Percentiles rank a stretch among this genome's conserved stretches.
phyloP scores from a whole-genome alignment of 1,284 basidiomycete species.

The Melampsora medusae region DNA sequence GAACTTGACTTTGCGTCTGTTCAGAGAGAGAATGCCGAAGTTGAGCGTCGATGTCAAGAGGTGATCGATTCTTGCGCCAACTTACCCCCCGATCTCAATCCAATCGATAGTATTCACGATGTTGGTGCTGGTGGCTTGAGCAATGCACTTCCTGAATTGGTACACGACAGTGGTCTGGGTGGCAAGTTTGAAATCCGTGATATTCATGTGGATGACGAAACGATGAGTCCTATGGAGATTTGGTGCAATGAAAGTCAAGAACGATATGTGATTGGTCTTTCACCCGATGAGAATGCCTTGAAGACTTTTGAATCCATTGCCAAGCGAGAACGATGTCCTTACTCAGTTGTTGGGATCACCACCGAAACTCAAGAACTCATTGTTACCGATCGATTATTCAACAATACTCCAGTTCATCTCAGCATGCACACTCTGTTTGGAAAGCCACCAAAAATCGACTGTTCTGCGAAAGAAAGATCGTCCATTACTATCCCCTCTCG shows the following conservation, averaged over 20 bases:
- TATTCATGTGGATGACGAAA: constrained; percentile 82
- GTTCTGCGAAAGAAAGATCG: constrained; percentile 64
- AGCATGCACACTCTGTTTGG: constrained; percentile 95
- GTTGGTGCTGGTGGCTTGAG: constrained; percentile 95
- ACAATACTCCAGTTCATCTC: constrained; percentile 71
- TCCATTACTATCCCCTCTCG: constrained; percentile 57
- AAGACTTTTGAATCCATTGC: constrained; percentile 71
- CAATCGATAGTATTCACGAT: constrained; percentile 95
- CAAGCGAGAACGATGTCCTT: constrained; percentile 85
- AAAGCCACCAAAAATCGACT: constrained; percentile 89
- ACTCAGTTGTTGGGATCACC: constrained; percentile 88
- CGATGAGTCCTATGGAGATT: constrained; percentile 99
- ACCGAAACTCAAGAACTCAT: constrained; percentile 67
- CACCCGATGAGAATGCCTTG: constrained; percentile 43
- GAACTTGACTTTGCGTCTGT: constrained; percentile 96
- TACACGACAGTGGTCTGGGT: constrained; percentile 88
- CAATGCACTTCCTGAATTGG: constrained; percentile 93
- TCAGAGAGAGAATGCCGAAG: constrained; percentile 96
- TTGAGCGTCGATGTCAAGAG: constrained; percentile 94
- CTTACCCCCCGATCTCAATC: constrained; percentile 65
- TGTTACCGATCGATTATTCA: constrained; percentile 81
- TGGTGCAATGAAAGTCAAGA: constrained; percentile 99
- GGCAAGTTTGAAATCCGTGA: constrained; percentile 93
- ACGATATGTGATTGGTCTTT: constrained; percentile 82
- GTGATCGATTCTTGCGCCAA: constrained; percentile 88